A percentile compares a stretch with the other conserved stretches of the same genome.
phyloP scores from a whole-genome alignment of 2,329 filamentous ascomycete genomes.

The Alternaria infectoria region DNA sequence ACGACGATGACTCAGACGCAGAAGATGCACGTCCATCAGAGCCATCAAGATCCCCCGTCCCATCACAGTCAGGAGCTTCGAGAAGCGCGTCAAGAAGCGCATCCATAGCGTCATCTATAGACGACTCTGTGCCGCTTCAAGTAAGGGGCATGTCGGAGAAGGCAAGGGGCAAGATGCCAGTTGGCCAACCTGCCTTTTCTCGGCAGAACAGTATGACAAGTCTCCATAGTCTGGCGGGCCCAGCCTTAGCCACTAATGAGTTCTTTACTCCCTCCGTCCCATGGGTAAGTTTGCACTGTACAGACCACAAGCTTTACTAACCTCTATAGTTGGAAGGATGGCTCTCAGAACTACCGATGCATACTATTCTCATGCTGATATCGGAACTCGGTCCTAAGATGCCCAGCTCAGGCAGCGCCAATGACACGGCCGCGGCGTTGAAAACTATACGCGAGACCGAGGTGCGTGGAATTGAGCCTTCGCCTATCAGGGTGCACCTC shows the following conservation, averaged over 20 bases:
- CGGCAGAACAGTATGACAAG: slow-evolving; percentile 89
- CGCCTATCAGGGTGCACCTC: slow-evolving; percentile 77
- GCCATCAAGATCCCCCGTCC: slow-evolving; percentile 35
- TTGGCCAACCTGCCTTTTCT: slow-evolving; percentile 80
- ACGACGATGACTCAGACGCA: slow-evolving; percentile 72
- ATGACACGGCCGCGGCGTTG: slow-evolving; percentile 50
- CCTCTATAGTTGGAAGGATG: slow-evolving; percentile 78
- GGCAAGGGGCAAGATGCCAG: slow-evolving; percentile 93
- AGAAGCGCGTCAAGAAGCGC: slow-evolving; percentile 59
- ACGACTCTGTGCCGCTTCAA: slow-evolving; percentile 83
- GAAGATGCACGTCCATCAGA: slow-evolving; percentile 58
- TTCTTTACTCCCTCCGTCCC: slow-evolving; percentile 78
- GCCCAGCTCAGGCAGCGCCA: slow-evolving; percentile 55
- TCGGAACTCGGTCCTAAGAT: slow-evolving; percentile 61
- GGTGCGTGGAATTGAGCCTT: slow-evolving; percentile 75
- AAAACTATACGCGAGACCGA: slow-evolving; percentile 64
- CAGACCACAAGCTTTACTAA: slow-evolving; percentile 23
- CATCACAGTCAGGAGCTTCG: slow-evolving; percentile 50
- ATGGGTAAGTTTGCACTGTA: slow-evolving; percentile 62
- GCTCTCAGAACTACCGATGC: slow-evolving; percentile 88
- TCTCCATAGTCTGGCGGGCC: slow-evolving; percentile 68
- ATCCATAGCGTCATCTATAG: slow-evolving; percentile 70
- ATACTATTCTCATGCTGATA: slow-evolving; percentile 82
- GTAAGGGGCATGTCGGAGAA: slow-evolving; percentile 96
- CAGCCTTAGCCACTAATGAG: slow-evolving; percentile 62